Conservation (phyloP, 1,139 yeast species). For the Debaryomyces udenii region DNA sequence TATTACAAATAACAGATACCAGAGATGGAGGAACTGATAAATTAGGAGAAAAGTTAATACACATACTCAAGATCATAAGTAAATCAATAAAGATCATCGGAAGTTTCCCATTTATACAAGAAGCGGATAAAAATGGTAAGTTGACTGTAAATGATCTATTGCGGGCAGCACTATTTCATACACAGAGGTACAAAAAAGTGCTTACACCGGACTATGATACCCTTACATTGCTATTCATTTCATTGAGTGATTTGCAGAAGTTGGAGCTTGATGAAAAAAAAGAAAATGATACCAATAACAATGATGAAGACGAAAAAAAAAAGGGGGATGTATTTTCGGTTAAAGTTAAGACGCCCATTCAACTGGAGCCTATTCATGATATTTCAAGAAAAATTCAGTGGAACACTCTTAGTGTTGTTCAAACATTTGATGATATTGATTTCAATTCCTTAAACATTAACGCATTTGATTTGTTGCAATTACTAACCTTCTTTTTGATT, state of each 20-base stretch:
- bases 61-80: constrained; percentile 22
- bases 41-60: constrained; percentile 12
- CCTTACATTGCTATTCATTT: constrained; percentile 29
- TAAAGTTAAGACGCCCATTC: constrained; percentile 11
- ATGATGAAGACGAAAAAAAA: constrained; percentile 3
- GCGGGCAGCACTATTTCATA: constrained; percentile 28
- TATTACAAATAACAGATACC: constrained; percentile 22
- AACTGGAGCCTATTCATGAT: constrained; percentile 17
- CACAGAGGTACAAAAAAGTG: constrained; percentile 27
- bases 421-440: constrained; percentile 31
- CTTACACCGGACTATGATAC: constrained; percentile 27
- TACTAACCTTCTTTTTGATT: constrained; percentile 48
- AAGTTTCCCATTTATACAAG: constrained; percentile 33
- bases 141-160: constrained; percentile 30
- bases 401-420: constrained; percentile 23
- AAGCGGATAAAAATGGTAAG: constrained; percentile 12
- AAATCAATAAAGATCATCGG: constrained; percentile 33
- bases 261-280: constrained; percentile 2
- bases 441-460: constrained; percentile 33
- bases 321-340: neutral
- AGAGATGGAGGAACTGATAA: constrained; percentile 16
- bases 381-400: constrained; percentile 25
- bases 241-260: constrained; percentile 17
- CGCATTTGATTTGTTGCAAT: constrained; percentile 35
- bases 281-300: neutral